Conservation (phyloP, 2,329 filamentous ascomycete genomes). For the Pyrenophora tritici-repentis region DNA sequence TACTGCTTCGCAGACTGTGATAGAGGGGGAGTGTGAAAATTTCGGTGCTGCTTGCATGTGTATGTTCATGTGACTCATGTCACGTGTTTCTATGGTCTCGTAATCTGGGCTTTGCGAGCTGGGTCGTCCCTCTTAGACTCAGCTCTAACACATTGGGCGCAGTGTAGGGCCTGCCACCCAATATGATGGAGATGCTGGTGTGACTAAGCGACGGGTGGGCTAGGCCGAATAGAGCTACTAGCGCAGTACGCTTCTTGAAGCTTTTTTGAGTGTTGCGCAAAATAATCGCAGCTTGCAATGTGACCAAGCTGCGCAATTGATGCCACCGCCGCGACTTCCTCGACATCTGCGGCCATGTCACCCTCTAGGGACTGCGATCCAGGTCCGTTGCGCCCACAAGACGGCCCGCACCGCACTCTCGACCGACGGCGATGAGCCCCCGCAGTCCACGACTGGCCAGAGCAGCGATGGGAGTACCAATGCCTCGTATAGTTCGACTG, state of each 20-base stretch:
- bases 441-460: slow-evolving; percentile 6
- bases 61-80: slow-evolving; percentile 9
- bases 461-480: not conserved
- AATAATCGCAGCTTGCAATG: slow-evolving; percentile 36
- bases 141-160: not conserved
- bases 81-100: not conserved
- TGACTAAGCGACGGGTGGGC: slow-evolving; percentile 26
- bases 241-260: slow-evolving; percentile 18
- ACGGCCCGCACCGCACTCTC: slow-evolving; percentile 19
- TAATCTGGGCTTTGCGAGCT: not conserved
- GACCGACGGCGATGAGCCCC: slow-evolving; percentile 17
- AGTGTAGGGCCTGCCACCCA: not conserved
- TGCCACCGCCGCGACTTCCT: slow-evolving; percentile 51
- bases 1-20: slow-evolving; percentile 10
- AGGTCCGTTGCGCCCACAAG: slow-evolving; percentile 39
- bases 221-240: slow-evolving; percentile 17
- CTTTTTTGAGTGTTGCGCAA: slow-evolving; percentile 21
- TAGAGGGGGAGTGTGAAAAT: slow-evolving; percentile 1
- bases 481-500: not conserved
- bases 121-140: not conserved
- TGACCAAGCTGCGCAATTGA: slow-evolving; percentile 47
- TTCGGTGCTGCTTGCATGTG: not conserved
- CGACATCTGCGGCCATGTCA: slow-evolving; percentile 52
- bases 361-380: slow-evolving; percentile 47
- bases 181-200: slow-evolving; percentile 15